Evolutionary conservation across 306 rosid genomes (phyloP).

Genomic region (Prunus fruticosa): DNA sequence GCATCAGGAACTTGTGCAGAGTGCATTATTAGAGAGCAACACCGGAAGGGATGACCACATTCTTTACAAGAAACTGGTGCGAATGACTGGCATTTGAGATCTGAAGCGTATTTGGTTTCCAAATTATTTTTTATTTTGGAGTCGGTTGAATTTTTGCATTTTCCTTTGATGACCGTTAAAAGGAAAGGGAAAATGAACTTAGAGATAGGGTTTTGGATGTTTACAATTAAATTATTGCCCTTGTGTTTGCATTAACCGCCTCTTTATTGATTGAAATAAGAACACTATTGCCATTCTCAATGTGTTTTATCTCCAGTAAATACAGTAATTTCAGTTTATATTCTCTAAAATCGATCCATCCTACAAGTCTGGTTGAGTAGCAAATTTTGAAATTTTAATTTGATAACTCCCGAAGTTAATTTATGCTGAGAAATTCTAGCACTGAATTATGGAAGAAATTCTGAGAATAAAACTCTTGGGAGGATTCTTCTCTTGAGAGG

Average conservation of each 20-base stretch:
- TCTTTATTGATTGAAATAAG: neutral
- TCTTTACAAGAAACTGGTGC: constrained; percentile 80
- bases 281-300: too few species aligned
- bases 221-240: neutral
- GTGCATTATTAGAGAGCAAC: constrained; percentile 93
- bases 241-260: neutral
- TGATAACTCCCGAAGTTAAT: too few species aligned
- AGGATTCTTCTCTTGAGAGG: too few species aligned
- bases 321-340: too few species aligned
- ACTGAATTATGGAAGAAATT: too few species aligned
- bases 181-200: neutral
- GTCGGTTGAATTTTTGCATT: neutral
- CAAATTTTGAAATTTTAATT: too few species aligned
- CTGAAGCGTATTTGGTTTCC: neutral
- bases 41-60: constrained; percentile 91
- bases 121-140: neutral
- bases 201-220: neutral
- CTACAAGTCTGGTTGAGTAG: too few species aligned
- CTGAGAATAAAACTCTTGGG: too few species aligned
- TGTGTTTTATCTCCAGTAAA: too few species aligned
- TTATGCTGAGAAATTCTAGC: too few species aligned
- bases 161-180: neutral
- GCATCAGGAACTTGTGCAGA: constrained; percentile 92
- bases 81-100: constrained; percentile 59
- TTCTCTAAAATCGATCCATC: too few species aligned